These are phyloP conservation scores for Solanum bulbocastanum DNA, from an alignment of 257 asterid genomes.

Conservation along the genomic window DNA sequence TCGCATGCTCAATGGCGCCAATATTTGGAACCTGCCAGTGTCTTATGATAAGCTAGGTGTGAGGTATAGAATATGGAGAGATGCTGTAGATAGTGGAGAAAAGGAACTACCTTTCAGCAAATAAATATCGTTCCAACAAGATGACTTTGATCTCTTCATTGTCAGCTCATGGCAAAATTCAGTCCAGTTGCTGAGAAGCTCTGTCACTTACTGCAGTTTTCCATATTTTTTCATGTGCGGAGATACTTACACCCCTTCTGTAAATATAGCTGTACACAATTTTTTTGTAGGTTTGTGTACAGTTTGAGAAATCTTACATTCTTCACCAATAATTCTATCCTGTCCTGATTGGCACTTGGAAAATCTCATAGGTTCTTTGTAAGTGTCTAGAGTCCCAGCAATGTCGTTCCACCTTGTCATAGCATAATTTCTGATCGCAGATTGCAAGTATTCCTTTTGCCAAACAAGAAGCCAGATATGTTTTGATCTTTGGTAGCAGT, in stretches of 20 bases:
- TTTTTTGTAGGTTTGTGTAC: neutral
- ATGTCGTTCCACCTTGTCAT: neutral
- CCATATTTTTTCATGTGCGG: neutral
- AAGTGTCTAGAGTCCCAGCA: neutral
- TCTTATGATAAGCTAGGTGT: slow-evolving; percentile 79
- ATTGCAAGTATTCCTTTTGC: neutral
- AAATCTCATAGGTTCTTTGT: neutral
- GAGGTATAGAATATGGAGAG: slow-evolving; percentile 78
- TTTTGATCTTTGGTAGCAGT: neutral
- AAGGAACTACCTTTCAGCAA: slow-evolving; percentile 27
- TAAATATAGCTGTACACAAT: neutral
- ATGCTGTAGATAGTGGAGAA: slow-evolving; percentile 56
- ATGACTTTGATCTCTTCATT: neutral
- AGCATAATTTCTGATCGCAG: neutral
- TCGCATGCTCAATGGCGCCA: slow-evolving; percentile 62
- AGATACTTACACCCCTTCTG: neutral
- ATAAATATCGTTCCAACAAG: slow-evolving; percentile 4
- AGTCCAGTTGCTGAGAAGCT: neutral
- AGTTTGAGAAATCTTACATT: neutral
- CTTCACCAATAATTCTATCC: neutral
- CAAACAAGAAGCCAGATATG: neutral
- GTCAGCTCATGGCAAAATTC: neutral
- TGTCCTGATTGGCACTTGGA: neutral
- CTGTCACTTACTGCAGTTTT: neutral
- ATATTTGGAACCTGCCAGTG: slow-evolving; percentile 75